Evolutionary conservation across 768 basidiomycete genomes (phyloP).

Genomic region (Tricholoma matsutake): DNA sequence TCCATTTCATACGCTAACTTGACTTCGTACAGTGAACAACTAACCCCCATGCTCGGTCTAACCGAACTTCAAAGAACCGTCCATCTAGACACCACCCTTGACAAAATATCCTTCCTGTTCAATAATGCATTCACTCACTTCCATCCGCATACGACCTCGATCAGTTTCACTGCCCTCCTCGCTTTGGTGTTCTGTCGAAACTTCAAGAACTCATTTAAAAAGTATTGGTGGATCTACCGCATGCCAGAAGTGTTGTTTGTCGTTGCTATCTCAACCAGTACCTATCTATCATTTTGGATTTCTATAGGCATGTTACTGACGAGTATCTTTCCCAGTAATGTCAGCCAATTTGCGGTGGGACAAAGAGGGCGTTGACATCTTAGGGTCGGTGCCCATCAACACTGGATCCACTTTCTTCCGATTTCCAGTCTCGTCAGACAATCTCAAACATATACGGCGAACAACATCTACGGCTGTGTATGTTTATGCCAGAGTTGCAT

Average conservation of each 20-base stretch:
- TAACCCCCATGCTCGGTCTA: slow-evolving; percentile 90
- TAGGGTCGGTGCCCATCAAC: slow-evolving; percentile 72
- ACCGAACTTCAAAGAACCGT: slow-evolving; percentile 46
- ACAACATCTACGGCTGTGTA: slow-evolving; percentile 87
- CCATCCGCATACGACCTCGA: slow-evolving; percentile 64
- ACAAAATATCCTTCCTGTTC: slow-evolving; percentile 76
- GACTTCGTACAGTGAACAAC: slow-evolving; percentile 56
- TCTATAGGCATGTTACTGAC: background rate
- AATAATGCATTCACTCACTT: slow-evolving; percentile 52
- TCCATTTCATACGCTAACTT: background rate
- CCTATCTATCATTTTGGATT: slow-evolving; percentile 30
- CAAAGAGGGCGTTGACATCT: slow-evolving; percentile 71
- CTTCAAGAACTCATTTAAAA: slow-evolving; percentile 56
- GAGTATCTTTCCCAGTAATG: slow-evolving; percentile 46
- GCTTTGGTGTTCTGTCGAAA: slow-evolving; percentile 60
- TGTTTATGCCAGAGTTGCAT: slow-evolving; percentile 17
- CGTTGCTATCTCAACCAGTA: slow-evolving; percentile 81
- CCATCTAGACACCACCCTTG: slow-evolving; percentile 66
- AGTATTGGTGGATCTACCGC: slow-evolving; percentile 69
- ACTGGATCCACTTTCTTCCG: slow-evolving; percentile 62
- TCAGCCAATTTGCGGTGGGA: slow-evolving; percentile 75
- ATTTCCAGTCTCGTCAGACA: slow-evolving; percentile 63
- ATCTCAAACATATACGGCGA: slow-evolving; percentile 61
- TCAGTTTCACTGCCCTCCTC: slow-evolving; percentile 71
- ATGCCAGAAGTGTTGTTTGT: slow-evolving; percentile 90